Conservation (phyloP, 1,284 basidiomycete genomes). For the Garcileccinum viscosum region DNA sequence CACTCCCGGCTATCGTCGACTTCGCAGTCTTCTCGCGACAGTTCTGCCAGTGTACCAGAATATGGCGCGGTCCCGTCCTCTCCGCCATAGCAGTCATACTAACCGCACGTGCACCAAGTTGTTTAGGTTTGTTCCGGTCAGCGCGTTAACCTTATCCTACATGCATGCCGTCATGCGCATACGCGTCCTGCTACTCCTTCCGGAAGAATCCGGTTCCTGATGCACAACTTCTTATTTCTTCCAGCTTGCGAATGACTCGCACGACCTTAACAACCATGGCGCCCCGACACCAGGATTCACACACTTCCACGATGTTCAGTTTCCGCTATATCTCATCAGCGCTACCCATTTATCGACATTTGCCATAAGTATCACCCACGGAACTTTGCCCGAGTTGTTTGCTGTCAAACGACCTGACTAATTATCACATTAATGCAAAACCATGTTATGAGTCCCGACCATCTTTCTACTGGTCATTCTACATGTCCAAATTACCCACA, state of each 20-base stretch:
- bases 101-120: neutral
- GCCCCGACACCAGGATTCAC: constrained; percentile 2
- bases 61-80: neutral
- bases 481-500: neutral
- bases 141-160: neutral
- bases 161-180: constrained; percentile 9
- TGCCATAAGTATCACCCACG: neutral
- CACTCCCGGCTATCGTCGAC: neutral
- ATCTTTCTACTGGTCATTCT: neutral
- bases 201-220: constrained; percentile 31
- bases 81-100: neutral
- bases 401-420: neutral
- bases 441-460: neutral
- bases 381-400: neutral
- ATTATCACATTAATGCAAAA: neutral
- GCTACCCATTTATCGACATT: neutral
- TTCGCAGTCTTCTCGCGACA: neutral
- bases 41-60: neutral
- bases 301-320: constrained; percentile 29
- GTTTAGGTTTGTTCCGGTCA: constrained; percentile 1
- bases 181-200: neutral
- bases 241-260: neutral
- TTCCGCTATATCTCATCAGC: constrained; percentile 5
- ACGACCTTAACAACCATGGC: constrained; percentile 20
- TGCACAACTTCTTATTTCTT: constrained; percentile 1